Evolutionary conservation across 441 rosid genomes (phyloP).

Genomic region (Gossypium lobatum): DNA sequence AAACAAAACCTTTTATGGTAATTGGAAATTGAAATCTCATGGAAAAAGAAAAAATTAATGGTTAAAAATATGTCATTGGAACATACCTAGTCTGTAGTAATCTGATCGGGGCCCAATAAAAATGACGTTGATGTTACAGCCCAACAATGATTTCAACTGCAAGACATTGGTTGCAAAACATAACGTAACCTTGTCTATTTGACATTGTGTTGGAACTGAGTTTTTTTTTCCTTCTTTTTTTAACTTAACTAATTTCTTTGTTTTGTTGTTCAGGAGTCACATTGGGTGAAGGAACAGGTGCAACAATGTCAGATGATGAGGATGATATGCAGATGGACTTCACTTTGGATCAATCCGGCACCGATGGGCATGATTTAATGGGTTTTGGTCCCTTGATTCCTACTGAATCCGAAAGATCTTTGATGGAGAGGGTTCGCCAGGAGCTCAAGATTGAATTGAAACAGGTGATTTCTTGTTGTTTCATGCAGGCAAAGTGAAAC

Average conservation of each 20-base stretch:
- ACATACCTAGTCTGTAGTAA: not conserved
- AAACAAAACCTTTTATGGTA: too few species aligned
- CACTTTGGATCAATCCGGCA: conserved; percentile 55
- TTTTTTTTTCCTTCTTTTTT: too few species aligned
- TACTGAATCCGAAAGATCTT: conserved; percentile 89
- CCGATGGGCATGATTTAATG: conserved; percentile 66
- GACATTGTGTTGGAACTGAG: too few species aligned
- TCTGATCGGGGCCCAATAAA: not conserved
- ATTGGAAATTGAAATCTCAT: too few species aligned
- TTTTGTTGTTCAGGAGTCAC: conserved; percentile 43
- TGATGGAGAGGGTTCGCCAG: conserved; percentile 95
- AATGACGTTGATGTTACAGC: not conserved
- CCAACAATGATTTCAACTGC: not conserved
- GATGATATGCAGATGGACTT: conserved; percentile 81
- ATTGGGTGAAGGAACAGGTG: conserved; percentile 79
- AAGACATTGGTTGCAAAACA: not conserved
- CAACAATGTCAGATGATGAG: conserved; percentile 96
- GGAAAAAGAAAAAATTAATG: too few species aligned
- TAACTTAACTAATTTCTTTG: not conserved
- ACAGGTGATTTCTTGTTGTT: conserved; percentile 32
- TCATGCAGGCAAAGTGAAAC: not conserved
- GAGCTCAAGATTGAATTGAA: conserved; percentile 88
- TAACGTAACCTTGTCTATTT: too few species aligned
- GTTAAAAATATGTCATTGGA: too few species aligned
- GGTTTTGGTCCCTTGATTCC: conserved; percentile 94